Evolutionary conservation across 1,139 yeast genomes (phyloP), one percentile per base, ranked within the genome.

Genomic region (Nakaseomyces kungkrabaensis): DNA sequence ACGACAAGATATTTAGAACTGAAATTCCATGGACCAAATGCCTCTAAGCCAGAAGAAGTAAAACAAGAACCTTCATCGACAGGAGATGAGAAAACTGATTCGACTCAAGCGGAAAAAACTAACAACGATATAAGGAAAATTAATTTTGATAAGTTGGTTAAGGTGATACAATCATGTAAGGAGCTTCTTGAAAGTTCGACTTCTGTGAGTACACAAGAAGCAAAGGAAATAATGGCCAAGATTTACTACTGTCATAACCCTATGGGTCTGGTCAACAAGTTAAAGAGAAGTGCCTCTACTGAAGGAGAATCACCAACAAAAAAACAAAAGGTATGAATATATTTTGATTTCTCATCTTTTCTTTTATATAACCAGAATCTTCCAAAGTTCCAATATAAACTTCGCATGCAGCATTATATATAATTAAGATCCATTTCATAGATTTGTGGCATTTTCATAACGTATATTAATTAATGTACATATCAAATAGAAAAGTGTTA

Each of bases 231-330:
- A 26, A 87, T 82, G 52, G 78, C 77, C 45, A 82, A 81, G 61
- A 75, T 83, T 33, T 81, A 79, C 55, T 81, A 76, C 56, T 77
- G 83, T 43, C 67, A 80, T 46, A 79, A 81, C 55, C 92, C 92
- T 8, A 67, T 67, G 46, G 68, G 75, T 53, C 60, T 78, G 29
- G 63, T 81, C 45, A 61, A 56, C 50, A 62, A 61, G 43, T 37
- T 63, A 41, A 59, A 59, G 47, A 58, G 65, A 50, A 34, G 25
- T 4, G 34, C 44, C 1, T 13, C 44, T 29, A 57, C 56, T 38
- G 54, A 54, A 43, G 50, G 53, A 27, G 58, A 56, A 22, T 47
- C 51, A n/a, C 36, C 50, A 27, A 47, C 40, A n/a, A 49, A 50
- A 44, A 55, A 47, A 43, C 52, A 47, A 43, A 56, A 49, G 41